These are phyloP conservation scores for Mortierella sp. DNA, from an alignment of 371 early-diverging fungal genomes.

Conservation along the genomic window DNA sequence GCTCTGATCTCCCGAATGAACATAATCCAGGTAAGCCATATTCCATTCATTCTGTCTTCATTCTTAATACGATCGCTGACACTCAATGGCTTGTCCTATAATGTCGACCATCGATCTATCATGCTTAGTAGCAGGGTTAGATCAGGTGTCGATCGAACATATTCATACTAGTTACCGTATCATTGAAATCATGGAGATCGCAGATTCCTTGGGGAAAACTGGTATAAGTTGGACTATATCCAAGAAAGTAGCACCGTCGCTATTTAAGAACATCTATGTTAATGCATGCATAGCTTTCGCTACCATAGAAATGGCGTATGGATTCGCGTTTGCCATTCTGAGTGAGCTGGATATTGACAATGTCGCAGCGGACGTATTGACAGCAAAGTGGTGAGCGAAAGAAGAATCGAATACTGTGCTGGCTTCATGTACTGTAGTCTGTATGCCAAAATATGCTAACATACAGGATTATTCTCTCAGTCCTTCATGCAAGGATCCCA, in stretches of 20 bases:
- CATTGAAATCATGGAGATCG: slow-evolving; percentile 13
- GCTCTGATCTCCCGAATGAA: slow-evolving; percentile 4
- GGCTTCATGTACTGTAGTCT: no score
- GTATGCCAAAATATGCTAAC: no score
- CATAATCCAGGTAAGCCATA: slow-evolving; percentile 12
- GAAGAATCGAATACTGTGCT: no score
- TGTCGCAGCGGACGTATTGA: slow-evolving; percentile 21
- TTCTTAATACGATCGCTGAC: no score
- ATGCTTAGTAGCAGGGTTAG: slow-evolving; percentile 8
- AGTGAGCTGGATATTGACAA: slow-evolving; percentile 39
- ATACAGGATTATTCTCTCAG: no score
- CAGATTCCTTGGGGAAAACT: slow-evolving; percentile 2
- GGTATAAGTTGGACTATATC: slow-evolving; percentile 4
- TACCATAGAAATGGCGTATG: slow-evolving; percentile 25
- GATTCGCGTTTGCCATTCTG: slow-evolving; percentile 27
- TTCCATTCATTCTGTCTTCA: no score
- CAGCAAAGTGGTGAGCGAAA: slow-evolving; percentile 34
- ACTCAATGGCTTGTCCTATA: no score
- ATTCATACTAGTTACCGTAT: slow-evolving; percentile 27
- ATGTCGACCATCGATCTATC: no score
- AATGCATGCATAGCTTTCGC: no score
- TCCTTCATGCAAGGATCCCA: slow-evolving; percentile 19
- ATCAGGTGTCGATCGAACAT: slow-evolving; percentile 8
- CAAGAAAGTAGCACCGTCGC: no score
- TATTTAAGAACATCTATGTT: no score